Evolutionary conservation across 2,329 filamentous ascomycete genomes (phyloP), one percentile per base, ranked within the genome.

Genomic region (Talaromyces sp.): DNA sequence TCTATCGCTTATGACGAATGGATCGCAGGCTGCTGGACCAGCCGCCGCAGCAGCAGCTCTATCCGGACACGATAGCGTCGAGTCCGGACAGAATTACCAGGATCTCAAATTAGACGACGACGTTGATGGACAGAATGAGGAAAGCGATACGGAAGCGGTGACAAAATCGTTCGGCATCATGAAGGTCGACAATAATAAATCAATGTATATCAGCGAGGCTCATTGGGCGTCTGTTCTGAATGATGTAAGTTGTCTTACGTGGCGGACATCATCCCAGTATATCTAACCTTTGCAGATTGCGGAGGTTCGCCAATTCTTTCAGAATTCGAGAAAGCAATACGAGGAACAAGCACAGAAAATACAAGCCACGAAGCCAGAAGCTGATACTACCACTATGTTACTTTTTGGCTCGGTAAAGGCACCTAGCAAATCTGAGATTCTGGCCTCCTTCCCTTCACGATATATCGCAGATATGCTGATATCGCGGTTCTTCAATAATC

Each of bases 261-360:
- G 35, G 49, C 24, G 2, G n/a, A 9, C 1, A 9, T n/a, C 9
- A 7, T 57, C 10, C 10, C 8, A 24, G 47, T 19, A 27, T 58
- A 1, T 60, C 43, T 58, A 7, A 57, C 7, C 56, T 24, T 9
- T 41, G 33, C 63, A 90, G 85, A 95, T 99, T 68, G 84, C 91
- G 10, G 95, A 99, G 80, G 94, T 99, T 31, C 96, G 94, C 74
- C 93, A 90, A 70, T 97, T 95, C 79, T 98, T 96, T 72, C 80
- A 81, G 19, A 87, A 85, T 41, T 92, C 97, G 78, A 96, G 95
- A 76, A 93, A 95, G 73, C 93, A 97, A 69, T 84, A 94, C 66
- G 92, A 96, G 74, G 89, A 88, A 66, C 93, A 93, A 70, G 88
- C 92, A 70, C 88, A 91, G 71, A 90, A 88, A 71, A 88, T 96